phyloP scores from a whole-genome alignment of 2,329 filamentous ascomycete species.

The Colletotrichum cordylinicola region DNA sequence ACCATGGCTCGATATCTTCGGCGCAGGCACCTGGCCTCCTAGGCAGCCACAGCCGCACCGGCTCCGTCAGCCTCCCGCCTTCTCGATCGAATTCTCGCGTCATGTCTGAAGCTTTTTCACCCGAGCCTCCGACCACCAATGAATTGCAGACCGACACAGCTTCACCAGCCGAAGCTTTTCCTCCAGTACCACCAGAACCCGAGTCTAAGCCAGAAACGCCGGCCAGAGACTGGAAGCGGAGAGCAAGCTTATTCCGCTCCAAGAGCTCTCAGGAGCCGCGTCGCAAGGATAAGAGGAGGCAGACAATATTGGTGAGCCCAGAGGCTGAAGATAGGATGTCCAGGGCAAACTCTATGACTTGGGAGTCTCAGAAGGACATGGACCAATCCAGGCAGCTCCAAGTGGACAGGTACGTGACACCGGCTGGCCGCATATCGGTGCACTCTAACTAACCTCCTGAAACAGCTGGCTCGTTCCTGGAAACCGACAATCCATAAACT shows the following conservation, averaged over 20 bases:
- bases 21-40: conserved; percentile 42
- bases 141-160: not conserved
- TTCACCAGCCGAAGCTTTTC: not conserved
- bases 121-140: conserved; percentile 6
- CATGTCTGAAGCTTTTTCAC: not conserved
- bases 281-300: not conserved
- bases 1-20: conserved; percentile 33
- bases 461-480: conserved; percentile 36
- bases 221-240: conserved; percentile 20
- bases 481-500: conserved; percentile 45
- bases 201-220: not conserved
- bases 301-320: not conserved
- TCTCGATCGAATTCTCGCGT: conserved; percentile 12
- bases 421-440: too few species aligned
- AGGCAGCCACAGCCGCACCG: conserved; percentile 36
- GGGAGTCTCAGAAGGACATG: conserved; percentile 20
- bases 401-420: conserved; percentile 13
- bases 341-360: conserved; percentile 24
- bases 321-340: conserved; percentile 17
- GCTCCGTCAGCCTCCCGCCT: conserved; percentile 30
- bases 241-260: conserved; percentile 21
- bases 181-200: not conserved
- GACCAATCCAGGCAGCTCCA: conserved; percentile 23
- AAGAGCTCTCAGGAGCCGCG: conserved; percentile 21
- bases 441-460: not conserved